Base-by-base conservation (phyloP, 2,329 filamentous ascomycete genomes). In the Gaeumannomyces tritici region DNA sequence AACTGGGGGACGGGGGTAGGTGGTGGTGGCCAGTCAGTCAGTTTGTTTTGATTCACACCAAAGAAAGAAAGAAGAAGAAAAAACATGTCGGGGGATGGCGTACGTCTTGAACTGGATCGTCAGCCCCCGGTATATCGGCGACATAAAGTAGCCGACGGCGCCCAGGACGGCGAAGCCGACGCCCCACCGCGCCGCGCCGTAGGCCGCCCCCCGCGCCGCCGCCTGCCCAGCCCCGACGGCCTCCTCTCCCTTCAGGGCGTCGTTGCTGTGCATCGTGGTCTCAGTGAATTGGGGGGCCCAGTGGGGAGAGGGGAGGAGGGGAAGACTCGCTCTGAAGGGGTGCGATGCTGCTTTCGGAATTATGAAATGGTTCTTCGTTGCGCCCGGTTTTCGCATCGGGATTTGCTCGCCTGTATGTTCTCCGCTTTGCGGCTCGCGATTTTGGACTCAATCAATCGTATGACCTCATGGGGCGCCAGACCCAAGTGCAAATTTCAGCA, bases 71-170 rank as follows among this genome's bases (percentile, higher is more conserved):
- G 8, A 33, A 59, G 21, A 61, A 2, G 42, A 51, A 51, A 51
- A 51, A 26, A 51, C 84, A 70, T n/a, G n/a, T n/a, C n/a, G n/a
- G n/a, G n/a, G n/a, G n/a, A n/a, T n/a, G n/a, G n/a, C n/a, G n/a
- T 81, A 90, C 88, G 89, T 85, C 77, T 91, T 91, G 75, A 91
- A 91, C 71, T 91, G 89, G 60, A 90, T 77, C 1, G 89, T 91
- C 65, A 89, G 75, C 1, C 86, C 83, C 27, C 89, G 82, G 71
- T 93, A 93, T 26, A 93, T 70, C 0, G 90, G 90, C 61, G 86
- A 90, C 69, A 86, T 80, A 27, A 78, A 75, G 66, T 85, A 88
- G 24, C 85, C 89, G 7, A 85, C 69, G 27, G 78, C 86, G 26
- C 83, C 87, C 9, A 90, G 76, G 28, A 88, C 71, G 0, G 82